These are phyloP conservation scores for Trichoderma endophyticum DNA, from an alignment of 2,329 filamentous ascomycete genomes.

Conservation along the genomic window DNA sequence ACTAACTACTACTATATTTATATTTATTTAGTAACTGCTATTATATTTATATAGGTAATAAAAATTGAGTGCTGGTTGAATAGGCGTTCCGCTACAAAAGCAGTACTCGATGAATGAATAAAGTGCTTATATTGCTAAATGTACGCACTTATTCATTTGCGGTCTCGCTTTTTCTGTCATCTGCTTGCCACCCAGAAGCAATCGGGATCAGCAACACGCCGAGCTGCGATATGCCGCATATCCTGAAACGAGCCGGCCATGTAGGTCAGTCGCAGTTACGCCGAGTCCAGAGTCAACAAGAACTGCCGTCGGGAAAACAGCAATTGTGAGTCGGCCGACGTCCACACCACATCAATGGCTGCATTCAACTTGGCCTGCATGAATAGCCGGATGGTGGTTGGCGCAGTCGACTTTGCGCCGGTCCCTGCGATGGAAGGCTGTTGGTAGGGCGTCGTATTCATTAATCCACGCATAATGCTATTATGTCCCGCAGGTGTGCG, in stretches of 20 bases:
- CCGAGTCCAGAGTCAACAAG: not conserved
- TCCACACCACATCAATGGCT: not conserved
- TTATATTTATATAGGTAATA: too few relatives aligned
- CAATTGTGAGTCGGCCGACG: not conserved
- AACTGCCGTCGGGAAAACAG: constrained; percentile 5
- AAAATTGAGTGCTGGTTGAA: too few relatives aligned
- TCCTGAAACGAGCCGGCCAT: not conserved
- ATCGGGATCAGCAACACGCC: not conserved
- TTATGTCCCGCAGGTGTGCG: not conserved
- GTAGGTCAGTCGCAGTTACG: not conserved
- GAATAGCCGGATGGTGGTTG: not conserved
- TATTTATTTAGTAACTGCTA: too few relatives aligned
- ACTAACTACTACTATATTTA: too few relatives aligned
- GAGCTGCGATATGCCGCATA: not conserved
- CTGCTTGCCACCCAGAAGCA: too few relatives aligned
- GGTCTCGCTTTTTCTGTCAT: too few relatives aligned
- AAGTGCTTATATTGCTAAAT: too few relatives aligned
- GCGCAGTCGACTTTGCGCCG: not conserved
- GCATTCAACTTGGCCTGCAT: constrained; percentile 5
- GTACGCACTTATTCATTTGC: too few relatives aligned
- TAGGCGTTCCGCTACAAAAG: too few relatives aligned
- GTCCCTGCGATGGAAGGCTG: not conserved
- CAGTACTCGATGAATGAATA: too few relatives aligned
- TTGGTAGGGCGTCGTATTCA: constrained; percentile 3
- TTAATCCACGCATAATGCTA: constrained; percentile 4